These are phyloP conservation scores for Angomonas ambiguus DNA, from an alignment of 208 protist genomes.

Conservation along the genomic window DNA sequence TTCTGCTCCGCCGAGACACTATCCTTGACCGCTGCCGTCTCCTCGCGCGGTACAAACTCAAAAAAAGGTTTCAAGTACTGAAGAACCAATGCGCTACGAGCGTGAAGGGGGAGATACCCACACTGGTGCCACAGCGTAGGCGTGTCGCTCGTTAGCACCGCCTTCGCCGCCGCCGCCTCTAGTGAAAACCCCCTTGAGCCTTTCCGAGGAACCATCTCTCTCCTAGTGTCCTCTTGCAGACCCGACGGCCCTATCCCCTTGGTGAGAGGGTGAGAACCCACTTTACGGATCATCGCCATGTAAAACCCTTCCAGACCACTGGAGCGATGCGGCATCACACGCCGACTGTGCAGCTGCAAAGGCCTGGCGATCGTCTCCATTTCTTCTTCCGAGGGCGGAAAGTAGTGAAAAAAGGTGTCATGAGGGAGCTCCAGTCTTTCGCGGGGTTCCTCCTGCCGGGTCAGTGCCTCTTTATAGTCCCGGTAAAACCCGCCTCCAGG, in stretches of 20 bases:
- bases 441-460: background rate
- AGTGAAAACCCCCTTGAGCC: too few species aligned
- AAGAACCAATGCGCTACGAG: background rate
- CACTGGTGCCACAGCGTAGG: background rate
- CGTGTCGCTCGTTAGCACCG: background rate
- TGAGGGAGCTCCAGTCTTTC: background rate
- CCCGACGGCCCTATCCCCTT: background rate
- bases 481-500: slow-evolving; percentile 46
- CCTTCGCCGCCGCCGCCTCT: background rate
- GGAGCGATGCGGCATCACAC: slow-evolving; percentile 69
- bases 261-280: background rate
- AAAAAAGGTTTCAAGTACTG: background rate
- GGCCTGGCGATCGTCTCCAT: slow-evolving; percentile 2
- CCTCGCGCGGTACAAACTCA: too few species aligned
- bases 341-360: slow-evolving; percentile 29
- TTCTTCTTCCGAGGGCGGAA: background rate
- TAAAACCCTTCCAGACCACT: slow-evolving; percentile 72
- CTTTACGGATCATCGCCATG: slow-evolving; percentile 44
- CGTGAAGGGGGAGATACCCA: background rate
- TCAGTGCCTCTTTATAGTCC: slow-evolving; percentile 30
- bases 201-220: too few species aligned
- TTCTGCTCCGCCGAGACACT: too few species aligned
- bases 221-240: background rate
- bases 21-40: too few species aligned
- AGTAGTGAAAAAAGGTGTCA: background rate